Base-by-base conservation (phyloP, 2,329 filamentous ascomycete genomes). In the Nothophoma quercina region DNA sequence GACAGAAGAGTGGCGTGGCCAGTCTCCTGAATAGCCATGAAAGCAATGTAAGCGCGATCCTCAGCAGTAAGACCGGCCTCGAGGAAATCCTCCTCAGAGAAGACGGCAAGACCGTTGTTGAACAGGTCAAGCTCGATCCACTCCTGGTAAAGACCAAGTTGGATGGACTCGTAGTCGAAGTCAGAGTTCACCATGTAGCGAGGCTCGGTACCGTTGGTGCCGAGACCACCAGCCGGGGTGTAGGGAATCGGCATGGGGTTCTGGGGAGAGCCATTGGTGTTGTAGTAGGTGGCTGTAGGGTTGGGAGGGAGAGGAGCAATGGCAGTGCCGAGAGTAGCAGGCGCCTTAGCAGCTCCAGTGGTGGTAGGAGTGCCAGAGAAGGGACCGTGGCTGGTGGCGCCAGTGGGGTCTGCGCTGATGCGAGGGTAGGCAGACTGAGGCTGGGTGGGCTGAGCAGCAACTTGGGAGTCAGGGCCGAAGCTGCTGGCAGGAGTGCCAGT, bases 111-210 rank as follows among this genome's bases (percentile, higher is more conserved):
- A 12, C 88, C 90, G 68, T 88, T 86, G 72, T 90, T 86, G 81
- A 95, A 95, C 12, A 91, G 81, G 68, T 95, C 91, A 1, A 95
- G 80, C 75, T 95, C 90, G 46, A 93, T 91, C 83, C 85, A 95
- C 74, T 95, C 90, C 64, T 92, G 88, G 69, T 93, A 93, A 0
- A 93, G 78, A 10, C 83, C 89, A 10, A 95, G 79, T 0, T 86
- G 83, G 23, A 95, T 81, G 0, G 89, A 92, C 70, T 93, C 82
- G 69, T 88, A 95, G 72, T 95, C 91, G 67, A 92, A 95, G 67
- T 96, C 91, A 58, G 87, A 90, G 64, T 90, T 82, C 0, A 90
- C 86, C 55, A 88, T 85, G 73, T 93, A 93, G 1, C 91, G 84
- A 1, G 90, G 90, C 34, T 82, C 81, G 0, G 85, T 84, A n/a